These are phyloP conservation scores for Chytriomyces sp. DNA, from an alignment of 192 early-diverging fungal genomes.

Conservation along the genomic window DNA sequence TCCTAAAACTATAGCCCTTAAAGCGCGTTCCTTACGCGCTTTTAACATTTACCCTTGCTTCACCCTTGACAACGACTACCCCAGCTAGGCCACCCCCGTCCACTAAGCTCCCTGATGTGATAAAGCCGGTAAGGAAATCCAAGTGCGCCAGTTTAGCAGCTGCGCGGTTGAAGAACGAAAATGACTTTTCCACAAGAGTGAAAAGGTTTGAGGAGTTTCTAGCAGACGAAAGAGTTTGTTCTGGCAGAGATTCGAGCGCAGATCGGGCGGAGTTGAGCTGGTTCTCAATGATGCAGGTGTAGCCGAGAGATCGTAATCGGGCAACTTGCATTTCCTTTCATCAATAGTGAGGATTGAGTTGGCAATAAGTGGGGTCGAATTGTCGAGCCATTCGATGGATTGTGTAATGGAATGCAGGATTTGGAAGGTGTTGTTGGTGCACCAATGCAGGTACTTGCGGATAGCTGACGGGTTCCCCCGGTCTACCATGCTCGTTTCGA, in stretches of 20 bases:
- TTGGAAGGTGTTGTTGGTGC: background rate
- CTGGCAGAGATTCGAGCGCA: constrained; percentile 24
- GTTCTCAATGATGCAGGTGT: background rate
- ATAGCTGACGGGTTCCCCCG: background rate
- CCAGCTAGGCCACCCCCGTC: too few relatives aligned
- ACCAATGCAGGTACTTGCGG: background rate
- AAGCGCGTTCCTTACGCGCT: too few relatives aligned
- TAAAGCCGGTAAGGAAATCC: constrained; percentile 61
- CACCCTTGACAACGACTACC: too few relatives aligned
- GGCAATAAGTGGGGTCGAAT: too few relatives aligned
- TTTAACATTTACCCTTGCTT: too few relatives aligned
- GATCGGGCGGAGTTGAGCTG: constrained; percentile 7
- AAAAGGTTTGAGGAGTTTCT: constrained; percentile 64
- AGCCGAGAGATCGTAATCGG: constrained; percentile 34
- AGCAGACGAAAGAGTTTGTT: constrained; percentile 47
- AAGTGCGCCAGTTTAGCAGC: constrained; percentile 74
- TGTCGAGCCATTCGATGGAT: too few relatives aligned
- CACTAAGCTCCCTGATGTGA: too few relatives aligned
- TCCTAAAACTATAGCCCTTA: too few relatives aligned
- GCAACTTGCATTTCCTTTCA: constrained; percentile 3
- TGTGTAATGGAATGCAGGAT: background rate
- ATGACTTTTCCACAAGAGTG: constrained; percentile 32
- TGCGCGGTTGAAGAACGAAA: constrained; percentile 68
- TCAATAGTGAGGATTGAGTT: constrained; percentile 7
- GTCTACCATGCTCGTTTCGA: background rate